Evolutionary conservation across 257 asterid species (phyloP), one percentile per base, ranked within the genome.

Genomic region (Lycium ferocissimum): DNA sequence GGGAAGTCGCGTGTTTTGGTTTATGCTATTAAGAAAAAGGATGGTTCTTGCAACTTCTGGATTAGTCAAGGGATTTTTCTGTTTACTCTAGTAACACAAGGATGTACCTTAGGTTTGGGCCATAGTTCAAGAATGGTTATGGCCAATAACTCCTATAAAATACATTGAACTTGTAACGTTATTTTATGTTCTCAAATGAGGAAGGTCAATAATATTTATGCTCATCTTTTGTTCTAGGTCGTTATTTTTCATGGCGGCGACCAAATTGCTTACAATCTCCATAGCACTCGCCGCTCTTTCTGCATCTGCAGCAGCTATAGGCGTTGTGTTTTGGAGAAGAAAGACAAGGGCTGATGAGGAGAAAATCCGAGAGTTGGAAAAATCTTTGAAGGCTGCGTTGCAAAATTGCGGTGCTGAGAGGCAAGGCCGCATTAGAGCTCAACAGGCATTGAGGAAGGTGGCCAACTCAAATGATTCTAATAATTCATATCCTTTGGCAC

Each of bases 371-470:
- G 85, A 89, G 79, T 95, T 96, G 35, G 98, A 94, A 87, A 90
- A 87, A 72, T 89, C 95, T 33, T 89, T 95, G 45, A 87, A 89
- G 82, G 83, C 84, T 78, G 94, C 98, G 43, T 62, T 90, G 85
- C 89, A 90, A 35, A 94, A 93, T 20, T 92, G 98, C 81, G 90
- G 91, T 83, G 95, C 97, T 81, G 99, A 95, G 89, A 93, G 99
- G 84, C 95, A 90, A 85, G 99, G 99, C 78, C 96, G 98, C 73
- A 91, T 93, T 83, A 92, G 98, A 91, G 98, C 98, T 91, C 97
- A 96, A 65, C 91, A 91, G 98, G 96, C 92, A 72, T 87, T 91
- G 88, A 91, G 98, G 86, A 93, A 94, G 86, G 91, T 92, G 71
- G 76, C 92, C 83, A 84, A 59, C 79, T 57, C 89, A 75, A 89